Conservation (phyloP, 208 protist genomes). For the Wallacemonas collosoma region DNA sequence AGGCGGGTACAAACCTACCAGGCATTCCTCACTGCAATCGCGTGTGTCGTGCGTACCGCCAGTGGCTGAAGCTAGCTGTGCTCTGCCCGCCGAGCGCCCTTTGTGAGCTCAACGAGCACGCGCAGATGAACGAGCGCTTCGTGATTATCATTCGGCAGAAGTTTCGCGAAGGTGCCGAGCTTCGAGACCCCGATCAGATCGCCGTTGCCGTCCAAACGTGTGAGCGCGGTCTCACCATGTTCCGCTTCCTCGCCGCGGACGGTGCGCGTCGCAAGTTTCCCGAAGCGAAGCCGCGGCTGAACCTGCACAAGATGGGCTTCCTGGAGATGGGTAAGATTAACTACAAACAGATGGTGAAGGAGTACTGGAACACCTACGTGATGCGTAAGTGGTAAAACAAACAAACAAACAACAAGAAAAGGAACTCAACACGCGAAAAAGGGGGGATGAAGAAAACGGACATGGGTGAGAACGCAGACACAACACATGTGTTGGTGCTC, state of each 20-base stretch:
- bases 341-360: conserved; percentile 88
- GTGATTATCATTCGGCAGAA: conserved; percentile 88
- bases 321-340: conserved; percentile 87
- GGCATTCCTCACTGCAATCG: conserved; percentile 80
- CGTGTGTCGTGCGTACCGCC: conserved; percentile 75
- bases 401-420: conserved; percentile 12
- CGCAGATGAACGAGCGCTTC: conserved; percentile 91
- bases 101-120: conserved; percentile 86
- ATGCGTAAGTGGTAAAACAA: conserved; percentile 74
- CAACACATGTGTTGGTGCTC: too few species aligned
- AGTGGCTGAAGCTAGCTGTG: conserved; percentile 89
- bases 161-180: conserved; percentile 75
- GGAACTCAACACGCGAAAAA: not conserved
- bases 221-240: conserved; percentile 85
- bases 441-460: too few species aligned
- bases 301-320: conserved; percentile 89
- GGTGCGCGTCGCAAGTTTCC: conserved; percentile 84
- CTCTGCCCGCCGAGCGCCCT: conserved; percentile 76
- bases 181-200: conserved; percentile 82
- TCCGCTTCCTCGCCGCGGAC: conserved; percentile 80
- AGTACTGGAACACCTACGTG: conserved; percentile 91
- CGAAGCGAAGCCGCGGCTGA: conserved; percentile 77
- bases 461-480: too few species aligned
- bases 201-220: conserved; percentile 81
- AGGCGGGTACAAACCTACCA: conserved; percentile 74